A percentile compares a stretch with the other conserved stretches of the same genome.
phyloP scores from a whole-genome alignment of 2,329 filamentous ascomycete species.

The Samsoniella hepiali region DNA sequence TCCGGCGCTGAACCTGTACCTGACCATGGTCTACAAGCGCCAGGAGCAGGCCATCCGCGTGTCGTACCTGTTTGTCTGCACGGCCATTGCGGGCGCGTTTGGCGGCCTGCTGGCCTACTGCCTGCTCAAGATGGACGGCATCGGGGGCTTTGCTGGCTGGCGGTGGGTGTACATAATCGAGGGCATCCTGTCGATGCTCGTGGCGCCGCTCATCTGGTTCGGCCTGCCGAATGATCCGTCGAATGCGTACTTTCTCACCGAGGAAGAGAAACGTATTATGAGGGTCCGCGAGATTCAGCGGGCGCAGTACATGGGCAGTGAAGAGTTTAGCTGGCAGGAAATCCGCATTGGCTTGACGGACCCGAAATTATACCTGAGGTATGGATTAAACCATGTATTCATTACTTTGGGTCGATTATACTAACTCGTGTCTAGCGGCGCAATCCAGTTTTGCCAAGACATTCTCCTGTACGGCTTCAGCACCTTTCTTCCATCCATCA shows the following conservation, averaged over 20 bases:
- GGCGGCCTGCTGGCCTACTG: slow-evolving; percentile 46
- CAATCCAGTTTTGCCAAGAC: slow-evolving; percentile 51
- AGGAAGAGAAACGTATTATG: slow-evolving; percentile 50
- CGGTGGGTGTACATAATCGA: slow-evolving; percentile 51
- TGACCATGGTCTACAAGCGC: slow-evolving; percentile 36
- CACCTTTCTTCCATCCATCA: slow-evolving; percentile 56
- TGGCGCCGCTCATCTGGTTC: slow-evolving; percentile 44
- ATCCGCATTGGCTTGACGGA: slow-evolving; percentile 46
- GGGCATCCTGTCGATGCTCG: slow-evolving; percentile 42
- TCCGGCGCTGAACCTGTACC: slow-evolving; percentile 28
- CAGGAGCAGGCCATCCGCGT: slow-evolving; percentile 54
- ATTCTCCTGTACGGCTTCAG: slow-evolving; percentile 55
- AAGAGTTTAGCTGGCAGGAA: slow-evolving; percentile 49
- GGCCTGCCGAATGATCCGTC: slow-evolving; percentile 45
- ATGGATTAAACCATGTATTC: slow-evolving; percentile 18
- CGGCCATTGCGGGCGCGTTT: slow-evolving; percentile 46
- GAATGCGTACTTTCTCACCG: slow-evolving; percentile 46
- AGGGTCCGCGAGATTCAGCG: slow-evolving; percentile 42
- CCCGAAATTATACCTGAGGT: slow-evolving; percentile 50
- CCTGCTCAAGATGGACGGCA: slow-evolving; percentile 43
- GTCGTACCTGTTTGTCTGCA: slow-evolving; percentile 46
- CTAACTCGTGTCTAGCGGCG: slow-evolving; percentile 25
- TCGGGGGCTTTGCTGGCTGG: slow-evolving; percentile 45
- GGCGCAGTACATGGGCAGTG: slow-evolving; percentile 46
- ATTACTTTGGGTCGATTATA: background rate